Conservation (phyloP, 208 protist genomes). For the Trypanosoma scelopori region DNA sequence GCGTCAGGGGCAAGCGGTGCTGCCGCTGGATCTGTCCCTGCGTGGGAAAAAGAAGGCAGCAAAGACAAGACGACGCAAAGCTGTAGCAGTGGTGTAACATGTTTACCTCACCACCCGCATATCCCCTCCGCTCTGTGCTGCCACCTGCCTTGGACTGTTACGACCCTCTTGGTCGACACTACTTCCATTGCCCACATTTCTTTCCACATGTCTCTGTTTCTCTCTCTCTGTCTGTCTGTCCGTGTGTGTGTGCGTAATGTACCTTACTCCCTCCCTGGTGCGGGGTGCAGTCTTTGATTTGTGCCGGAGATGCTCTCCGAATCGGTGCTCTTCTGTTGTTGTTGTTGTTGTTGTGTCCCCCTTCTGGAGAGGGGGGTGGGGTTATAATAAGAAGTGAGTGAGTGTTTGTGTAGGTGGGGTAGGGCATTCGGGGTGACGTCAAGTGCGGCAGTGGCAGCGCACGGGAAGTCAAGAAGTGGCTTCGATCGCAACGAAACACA, state of each 20-base stretch:
- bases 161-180: too few relatives aligned
- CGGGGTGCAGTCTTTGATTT: background rate
- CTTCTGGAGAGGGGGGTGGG: too few relatives aligned
- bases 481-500: too few relatives aligned
- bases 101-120: background rate
- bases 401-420: too few relatives aligned
- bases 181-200: too few relatives aligned
- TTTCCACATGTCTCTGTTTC: too few relatives aligned
- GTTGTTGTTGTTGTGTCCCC: too few relatives aligned
- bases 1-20: slow-evolving; percentile 69
- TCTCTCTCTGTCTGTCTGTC: background rate
- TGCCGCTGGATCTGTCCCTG: slow-evolving; percentile 77
- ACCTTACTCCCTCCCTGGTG: background rate
- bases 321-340: too few relatives aligned
- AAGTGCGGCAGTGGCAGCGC: too few relatives aligned
- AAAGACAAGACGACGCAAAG: slow-evolving; percentile 82
- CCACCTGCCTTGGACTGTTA: background rate
- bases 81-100: slow-evolving; percentile 1
- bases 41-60: slow-evolving; percentile 47
- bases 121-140: background rate
- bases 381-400: too few relatives aligned
- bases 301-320: background rate
- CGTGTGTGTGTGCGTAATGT: slow-evolving; percentile 4
- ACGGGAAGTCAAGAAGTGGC: too few relatives aligned
- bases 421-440: too few relatives aligned